Conservation (phyloP, 163 green algal genomes). For the Volvox carteri region DNA sequence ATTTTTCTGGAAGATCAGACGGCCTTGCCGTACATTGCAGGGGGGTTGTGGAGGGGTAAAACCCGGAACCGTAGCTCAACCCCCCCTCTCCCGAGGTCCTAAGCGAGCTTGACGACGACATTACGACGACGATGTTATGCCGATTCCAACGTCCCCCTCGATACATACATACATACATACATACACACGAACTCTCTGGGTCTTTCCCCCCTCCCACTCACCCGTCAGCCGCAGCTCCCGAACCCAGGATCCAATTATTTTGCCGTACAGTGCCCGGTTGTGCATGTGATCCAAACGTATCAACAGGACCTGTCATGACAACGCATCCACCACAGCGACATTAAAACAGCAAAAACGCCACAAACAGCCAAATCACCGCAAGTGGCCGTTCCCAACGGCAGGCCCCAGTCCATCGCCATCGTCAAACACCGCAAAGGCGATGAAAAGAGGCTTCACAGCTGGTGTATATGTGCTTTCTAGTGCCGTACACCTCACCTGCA, state of each 20-base stretch:
- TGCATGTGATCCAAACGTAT: slow-evolving; percentile 71
- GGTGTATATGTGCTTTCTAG: neutral
- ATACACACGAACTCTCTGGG: neutral
- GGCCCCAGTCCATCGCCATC: neutral
- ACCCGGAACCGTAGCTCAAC: too few relatives aligned
- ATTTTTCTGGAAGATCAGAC: slow-evolving; percentile 52
- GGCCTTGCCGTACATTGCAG: slow-evolving; percentile 16
- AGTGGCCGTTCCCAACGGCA: too few relatives aligned
- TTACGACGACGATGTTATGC: too few relatives aligned
- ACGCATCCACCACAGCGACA: neutral
- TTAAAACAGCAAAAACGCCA: neutral
- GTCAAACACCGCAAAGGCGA: neutral
- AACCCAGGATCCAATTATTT: slow-evolving; percentile 55
- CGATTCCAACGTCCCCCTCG: too few relatives aligned
- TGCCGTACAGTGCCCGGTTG: slow-evolving; percentile 54
- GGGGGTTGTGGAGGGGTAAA: neutral
- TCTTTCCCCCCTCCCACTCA: neutral
- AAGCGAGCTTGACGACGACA: too few relatives aligned
- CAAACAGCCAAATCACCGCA: too few relatives aligned
- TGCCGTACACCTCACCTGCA: neutral
- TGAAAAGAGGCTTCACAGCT: neutral
- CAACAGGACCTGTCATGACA: slow-evolving; percentile 58
- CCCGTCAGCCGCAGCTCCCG: slow-evolving; percentile 62
- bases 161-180: neutral
- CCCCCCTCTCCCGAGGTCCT: too few relatives aligned